Evolutionary conservation across 805 yeast species (phyloP).

Genomic region (Kuraishia ogatae): DNA sequence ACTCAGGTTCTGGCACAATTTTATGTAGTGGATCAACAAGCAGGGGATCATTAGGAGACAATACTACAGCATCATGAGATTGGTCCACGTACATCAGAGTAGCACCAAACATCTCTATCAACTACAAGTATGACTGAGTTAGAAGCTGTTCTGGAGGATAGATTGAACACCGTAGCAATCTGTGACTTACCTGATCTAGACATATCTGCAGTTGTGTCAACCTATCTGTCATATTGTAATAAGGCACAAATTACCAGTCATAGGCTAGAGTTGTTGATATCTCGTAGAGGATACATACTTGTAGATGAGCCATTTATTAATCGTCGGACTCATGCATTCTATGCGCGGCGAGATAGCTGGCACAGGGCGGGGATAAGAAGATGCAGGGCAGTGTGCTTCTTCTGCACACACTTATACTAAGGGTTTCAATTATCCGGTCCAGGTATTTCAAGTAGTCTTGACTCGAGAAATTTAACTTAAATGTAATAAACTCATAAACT

Average conservation of each 20-base stretch:
- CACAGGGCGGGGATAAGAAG: no score
- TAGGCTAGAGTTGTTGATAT: not conserved
- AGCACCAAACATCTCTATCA: slow-evolving; percentile 73
- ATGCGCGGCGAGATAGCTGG: not conserved
- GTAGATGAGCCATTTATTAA: no score
- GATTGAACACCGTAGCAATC: not conserved
- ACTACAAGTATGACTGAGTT: slow-evolving; percentile 20
- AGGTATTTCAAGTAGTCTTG: no score
- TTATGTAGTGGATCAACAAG: slow-evolving; percentile 57
- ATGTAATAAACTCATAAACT: no score
- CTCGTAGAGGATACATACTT: not conserved
- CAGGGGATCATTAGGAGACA: slow-evolving; percentile 40
- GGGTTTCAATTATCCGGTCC: no score
- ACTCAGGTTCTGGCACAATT: slow-evolving; percentile 23
- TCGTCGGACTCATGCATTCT: not conserved
- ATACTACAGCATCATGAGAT: slow-evolving; percentile 53
- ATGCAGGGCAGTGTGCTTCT: not conserved
- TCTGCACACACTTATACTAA: not conserved
- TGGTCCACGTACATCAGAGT: slow-evolving; percentile 74
- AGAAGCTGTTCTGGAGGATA: not conserved
- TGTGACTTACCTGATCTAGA: slow-evolving; percentile 49
- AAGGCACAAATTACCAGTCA: not conserved
- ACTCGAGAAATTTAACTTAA: no score
- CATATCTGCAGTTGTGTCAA: slow-evolving; percentile 86
- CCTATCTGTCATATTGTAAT: slow-evolving; percentile 66